Base-by-base conservation (phyloP, 169 alveolate species). In the Cryptosporidium bovis region DNA sequence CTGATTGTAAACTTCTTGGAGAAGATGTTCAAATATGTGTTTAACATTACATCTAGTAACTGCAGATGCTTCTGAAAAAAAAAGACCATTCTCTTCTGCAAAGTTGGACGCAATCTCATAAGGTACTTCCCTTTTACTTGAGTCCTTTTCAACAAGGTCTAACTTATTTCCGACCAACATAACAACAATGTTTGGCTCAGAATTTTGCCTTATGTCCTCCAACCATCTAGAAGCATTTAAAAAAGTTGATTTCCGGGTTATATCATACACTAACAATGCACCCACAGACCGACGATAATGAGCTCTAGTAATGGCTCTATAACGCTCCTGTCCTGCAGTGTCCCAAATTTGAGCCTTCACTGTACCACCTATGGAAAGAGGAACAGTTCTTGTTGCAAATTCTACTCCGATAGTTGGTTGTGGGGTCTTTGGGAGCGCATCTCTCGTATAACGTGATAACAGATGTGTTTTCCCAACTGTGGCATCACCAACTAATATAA, bases 331-430 rank as follows among this genome's bases (percentile, higher is more conserved):
- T 2, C 99, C 99, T 34, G 99, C 99, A 2, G 98, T 96, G 82
- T 96, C 98, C 96, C 97, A 91, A 34, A 95, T 95, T 95, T 97
- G 97, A 15, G 98, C 99, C 83, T 95, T 96, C 58, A 97, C 98
- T 40, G 97, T 96, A 29, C 99, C 99, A 16, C 99, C 99, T 64
- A 93, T 95, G 34, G 97, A 96, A 51, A 97, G 93, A 16, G 98
- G 98, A 27, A 98, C 98, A 16, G 98, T 96, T 65, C 98, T 95
- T 1, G 99, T 97, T 24, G 99, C 99, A 90, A 98, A 98, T 90
- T 98, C 99, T 18, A 98, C 99, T 68, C 99, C 99, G 58, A 98
- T 97, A 44, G 99, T 98, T 36, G 99, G 99, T 67, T 95, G 94
- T 62, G 99, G 97, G 69, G 94, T 94, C 68, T 95, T 95, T 27